These are phyloP conservation scores for Ustilago shanxiensis DNA, from an alignment of 1,284 basidiomycete species.

Conservation along the genomic window DNA sequence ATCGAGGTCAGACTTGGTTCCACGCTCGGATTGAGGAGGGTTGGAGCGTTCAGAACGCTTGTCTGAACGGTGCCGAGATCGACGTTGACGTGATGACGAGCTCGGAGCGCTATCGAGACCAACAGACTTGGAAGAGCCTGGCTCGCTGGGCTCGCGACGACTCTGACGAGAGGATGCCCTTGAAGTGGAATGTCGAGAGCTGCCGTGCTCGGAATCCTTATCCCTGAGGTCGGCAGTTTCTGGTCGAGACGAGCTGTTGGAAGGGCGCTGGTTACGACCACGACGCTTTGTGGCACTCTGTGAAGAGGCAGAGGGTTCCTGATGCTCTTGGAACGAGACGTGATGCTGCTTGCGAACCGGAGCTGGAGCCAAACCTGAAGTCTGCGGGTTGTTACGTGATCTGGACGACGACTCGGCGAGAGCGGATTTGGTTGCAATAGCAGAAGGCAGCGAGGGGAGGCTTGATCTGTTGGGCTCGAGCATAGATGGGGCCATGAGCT, in stretches of 20 bases:
- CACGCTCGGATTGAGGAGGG: conserved; percentile 7
- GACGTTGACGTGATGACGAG: conserved; percentile 26
- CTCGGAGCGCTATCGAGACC: conserved; percentile 24
- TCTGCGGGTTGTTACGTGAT: conserved; percentile 13
- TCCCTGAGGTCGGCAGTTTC: conserved; percentile 21
- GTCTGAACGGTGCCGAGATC: conserved; percentile 23
- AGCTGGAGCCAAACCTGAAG: conserved; percentile 1
- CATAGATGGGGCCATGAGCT: conserved; percentile 17
- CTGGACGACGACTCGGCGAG: conserved; percentile 33
- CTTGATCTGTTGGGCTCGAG: conserved; percentile 6
- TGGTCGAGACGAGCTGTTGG: conserved; percentile 16
- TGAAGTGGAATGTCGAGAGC: conserved; percentile 27
- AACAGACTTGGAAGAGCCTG: conserved; percentile 32
- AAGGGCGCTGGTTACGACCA: conserved; percentile 28
- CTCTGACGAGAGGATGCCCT: conserved; percentile 44
- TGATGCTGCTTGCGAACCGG: conserved; percentile 41
- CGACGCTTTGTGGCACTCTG: conserved; percentile 21
- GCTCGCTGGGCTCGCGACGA: conserved; percentile 37
- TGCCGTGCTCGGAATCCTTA: conserved; percentile 35
- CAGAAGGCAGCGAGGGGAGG: conserved; percentile 10
- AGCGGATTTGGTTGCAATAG: conserved; percentile 26
- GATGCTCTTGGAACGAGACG: conserved; percentile 48
- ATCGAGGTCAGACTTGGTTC: conserved; percentile 8
- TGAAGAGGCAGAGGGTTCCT: conserved; percentile 13
- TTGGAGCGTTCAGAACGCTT: conserved; percentile 32